Base-by-base conservation (phyloP, 495 filamentous ascomycete species). In the Lepidopterella palustris region DNA sequence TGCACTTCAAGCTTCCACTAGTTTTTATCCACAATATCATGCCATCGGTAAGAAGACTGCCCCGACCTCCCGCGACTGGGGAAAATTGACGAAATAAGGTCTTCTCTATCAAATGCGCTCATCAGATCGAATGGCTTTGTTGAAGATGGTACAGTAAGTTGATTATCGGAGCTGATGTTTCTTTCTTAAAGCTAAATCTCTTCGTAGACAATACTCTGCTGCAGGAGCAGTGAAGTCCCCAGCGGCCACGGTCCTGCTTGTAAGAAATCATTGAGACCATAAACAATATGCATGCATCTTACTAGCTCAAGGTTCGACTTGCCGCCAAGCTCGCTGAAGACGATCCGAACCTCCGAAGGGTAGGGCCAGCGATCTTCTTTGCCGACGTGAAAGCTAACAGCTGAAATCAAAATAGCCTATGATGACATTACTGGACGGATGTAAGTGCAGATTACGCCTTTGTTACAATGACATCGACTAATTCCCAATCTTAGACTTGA, bases 111-210 rank as follows among this genome's bases (percentile, higher is more conserved):
- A 97, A 76, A 97, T 99, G 92, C 87, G 93, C 68, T 87, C 87
- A 57, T 90, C 96, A 63, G 93, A 99, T 73, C 83, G 93, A 68
- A 99, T 97, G 95, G 89, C 92, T 5, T 75, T 99, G 65, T 93
- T 97, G n/a, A 99, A 97, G 81, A 97, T 99, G 95, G 93, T 97
- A 13, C 93, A 99, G 75, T n/a, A n/a, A n/a, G n/a, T n/a, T n/a
- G n/a, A n/a, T n/a, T n/a, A n/a, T n/a, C n/a, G n/a, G n/a, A n/a
- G n/a, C n/a, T n/a, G n/a, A n/a, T n/a, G n/a, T n/a, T n/a, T n/a
- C n/a, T n/a, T n/a, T n/a, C n/a, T n/a, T n/a, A n/a, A n/a, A n/a
- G n/a, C n/a, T n/a, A n/a, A n/a, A n/a, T n/a, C n/a, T n/a, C n/a
- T n/a, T n/a, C n/a, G n/a, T n/a, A n/a, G n/a, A n/a, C 95, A 97